Evolutionary conservation across 108 stramenopile species (phyloP).

Genomic region (Cylindrotheca fusiformis): DNA sequence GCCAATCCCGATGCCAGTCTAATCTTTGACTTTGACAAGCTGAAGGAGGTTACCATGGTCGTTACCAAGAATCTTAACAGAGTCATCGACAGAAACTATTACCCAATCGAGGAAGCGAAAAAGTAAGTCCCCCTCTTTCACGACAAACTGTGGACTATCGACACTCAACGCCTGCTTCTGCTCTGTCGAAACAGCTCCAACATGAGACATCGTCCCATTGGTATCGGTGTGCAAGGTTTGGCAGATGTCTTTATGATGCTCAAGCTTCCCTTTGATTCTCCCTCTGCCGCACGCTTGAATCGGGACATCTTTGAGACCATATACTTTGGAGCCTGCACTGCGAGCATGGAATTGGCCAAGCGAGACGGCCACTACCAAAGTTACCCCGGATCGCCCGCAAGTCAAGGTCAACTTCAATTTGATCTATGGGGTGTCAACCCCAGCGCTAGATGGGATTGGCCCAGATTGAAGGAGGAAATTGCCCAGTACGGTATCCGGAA

Average conservation of each 20-base stretch:
- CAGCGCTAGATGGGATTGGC: constrained; percentile 91
- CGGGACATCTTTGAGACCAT: constrained; percentile 99
- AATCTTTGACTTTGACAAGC: constrained; percentile 87
- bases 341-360: constrained; percentile 91
- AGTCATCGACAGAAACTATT: constrained; percentile 98
- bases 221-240: constrained; percentile 99
- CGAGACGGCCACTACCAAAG: constrained; percentile 93
- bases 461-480: constrained; percentile 80
- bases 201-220: constrained; percentile 98
- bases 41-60: constrained; percentile 88
- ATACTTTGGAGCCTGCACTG: constrained; percentile 95
- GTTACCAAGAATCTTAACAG: constrained; percentile 96
- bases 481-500: constrained; percentile 93
- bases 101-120: constrained; percentile 88
- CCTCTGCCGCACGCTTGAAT: constrained; percentile 86
- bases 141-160: not conserved
- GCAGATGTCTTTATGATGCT: constrained; percentile 97
- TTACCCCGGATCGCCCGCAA: constrained; percentile 93
- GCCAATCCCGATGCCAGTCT: constrained; percentile 27
- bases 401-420: constrained; percentile 95
- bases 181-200: constrained; percentile 50
- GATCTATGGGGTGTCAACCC: constrained; percentile 97
- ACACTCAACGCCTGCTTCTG: not conserved
- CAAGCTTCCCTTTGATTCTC: constrained; percentile 93
- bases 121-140: constrained; percentile 3